Evolutionary conservation across 768 basidiomycete genomes (phyloP), one percentile per base, ranked within the genome.

Genomic region (Galerina marginata): DNA sequence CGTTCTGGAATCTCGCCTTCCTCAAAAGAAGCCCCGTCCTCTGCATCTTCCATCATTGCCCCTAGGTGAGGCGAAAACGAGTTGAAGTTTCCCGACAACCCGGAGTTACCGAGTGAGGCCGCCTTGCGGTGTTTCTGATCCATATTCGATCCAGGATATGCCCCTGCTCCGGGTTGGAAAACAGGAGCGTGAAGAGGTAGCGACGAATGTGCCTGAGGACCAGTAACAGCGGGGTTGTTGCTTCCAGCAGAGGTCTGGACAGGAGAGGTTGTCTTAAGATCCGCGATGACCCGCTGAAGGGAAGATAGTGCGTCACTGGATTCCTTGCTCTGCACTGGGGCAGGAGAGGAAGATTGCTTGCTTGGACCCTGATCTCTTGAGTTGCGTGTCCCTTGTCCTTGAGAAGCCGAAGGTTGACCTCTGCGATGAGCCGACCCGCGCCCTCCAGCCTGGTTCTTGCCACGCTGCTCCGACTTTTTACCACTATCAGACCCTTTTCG

Each of bases 201-300:
- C 54, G 70, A 87, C 23, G 88, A 85, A 37, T 71, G 68, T 20
- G 57, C 64, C 62, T 87, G 86, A 40, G 83, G 73, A 14, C 76
- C 74, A 62, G 84, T 77, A 69, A 85, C 81, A 58, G 75, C 65
- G 69, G 74, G 62, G 80, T 77, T 80, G 60, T 69, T 77, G 43
- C 73, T 62, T 75, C 76, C 68, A 75, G 74, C 66, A 75, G 83
- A 69, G 39, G 76, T 74, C 58, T 79, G 84, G 53, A 86, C 80
- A 51, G 91, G 87, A 54, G 92, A 88, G 2, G 93, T 84, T 15
- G 90, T 89, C 82, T 95, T 96, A 64, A 97, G 81, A 74, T 98
- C 95, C 57, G 92, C 92, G 66, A 98, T 98, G 73, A 97, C 90
- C 58, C 93, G 87, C 71, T 98, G 95, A 54, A 98, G 85, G 29